These are phyloP conservation scores for Thelonectria olida DNA, from an alignment of 2,329 filamentous ascomycete genomes.

Conservation along the genomic window DNA sequence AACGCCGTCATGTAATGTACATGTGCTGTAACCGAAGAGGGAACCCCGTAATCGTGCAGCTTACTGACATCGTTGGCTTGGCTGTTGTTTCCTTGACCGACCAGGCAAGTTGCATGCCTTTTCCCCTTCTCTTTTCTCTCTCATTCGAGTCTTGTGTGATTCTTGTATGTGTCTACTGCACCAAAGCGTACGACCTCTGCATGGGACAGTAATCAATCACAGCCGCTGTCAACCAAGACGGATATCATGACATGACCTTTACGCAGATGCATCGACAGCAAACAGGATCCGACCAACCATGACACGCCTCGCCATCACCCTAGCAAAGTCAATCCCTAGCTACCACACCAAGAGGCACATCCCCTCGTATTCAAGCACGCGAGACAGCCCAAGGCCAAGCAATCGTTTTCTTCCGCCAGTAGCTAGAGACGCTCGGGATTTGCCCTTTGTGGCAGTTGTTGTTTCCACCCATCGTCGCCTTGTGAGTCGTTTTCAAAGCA, in stretches of 20 bases:
- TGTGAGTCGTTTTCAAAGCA: neutral
- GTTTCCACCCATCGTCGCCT: neutral
- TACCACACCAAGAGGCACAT: conserved; percentile 21
- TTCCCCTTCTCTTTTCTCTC: neutral
- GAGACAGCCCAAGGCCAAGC: too few relatives aligned
- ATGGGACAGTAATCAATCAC: neutral
- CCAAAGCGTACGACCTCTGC: too few relatives aligned
- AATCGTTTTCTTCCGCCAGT: conserved; percentile 5
- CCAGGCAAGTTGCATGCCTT: neutral
- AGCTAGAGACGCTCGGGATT: conserved; percentile 9
- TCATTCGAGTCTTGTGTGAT: too few relatives aligned
- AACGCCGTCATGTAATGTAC: conserved; percentile 6
- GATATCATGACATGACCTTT: neutral
- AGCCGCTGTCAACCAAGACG: neutral
- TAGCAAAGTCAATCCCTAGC: conserved; percentile 18
- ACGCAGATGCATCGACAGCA: neutral
- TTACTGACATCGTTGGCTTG: neutral
- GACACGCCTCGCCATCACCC: neutral
- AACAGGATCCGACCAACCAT: neutral
- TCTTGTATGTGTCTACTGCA: too few relatives aligned
- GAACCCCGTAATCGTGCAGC: conserved; percentile 17
- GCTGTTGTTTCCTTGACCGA: conserved; percentile 2
- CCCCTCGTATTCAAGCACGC: conserved; percentile 41
- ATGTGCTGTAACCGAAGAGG: neutral
- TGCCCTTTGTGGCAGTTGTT: conserved; percentile 8